phyloP scores from a whole-genome alignment of 169 alveolate species.

The Amoebophrya sp. region DNA sequence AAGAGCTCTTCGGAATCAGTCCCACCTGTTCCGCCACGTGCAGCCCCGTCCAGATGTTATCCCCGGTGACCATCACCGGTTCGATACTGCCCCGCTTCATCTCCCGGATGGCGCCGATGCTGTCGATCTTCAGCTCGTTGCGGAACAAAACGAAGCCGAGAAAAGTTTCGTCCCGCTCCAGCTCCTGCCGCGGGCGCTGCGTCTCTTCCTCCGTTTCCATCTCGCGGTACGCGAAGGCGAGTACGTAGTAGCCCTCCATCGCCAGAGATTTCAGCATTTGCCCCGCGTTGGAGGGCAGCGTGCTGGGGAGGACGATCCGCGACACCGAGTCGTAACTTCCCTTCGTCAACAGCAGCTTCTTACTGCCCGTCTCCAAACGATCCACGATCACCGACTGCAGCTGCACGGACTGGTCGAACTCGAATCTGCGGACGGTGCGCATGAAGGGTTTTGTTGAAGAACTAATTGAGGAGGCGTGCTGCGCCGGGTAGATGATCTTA shows the following conservation, averaged over 20 bases:
- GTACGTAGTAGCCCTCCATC: neutral
- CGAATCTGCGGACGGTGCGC: neutral
- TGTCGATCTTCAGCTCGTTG: neutral
- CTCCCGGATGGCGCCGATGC: neutral
- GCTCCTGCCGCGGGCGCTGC: neutral
- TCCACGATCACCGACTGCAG: neutral
- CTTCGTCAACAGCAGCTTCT: neutral
- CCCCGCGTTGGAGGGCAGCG: neutral
- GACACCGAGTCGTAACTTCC: neutral
- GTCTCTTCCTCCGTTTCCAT: neutral
- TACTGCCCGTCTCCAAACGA: neutral
- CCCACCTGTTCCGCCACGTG: neutral
- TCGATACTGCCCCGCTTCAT: neutral
- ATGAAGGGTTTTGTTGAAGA: no score
- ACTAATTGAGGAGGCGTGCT: no score
- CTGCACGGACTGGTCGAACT: slow-evolving; percentile 8
- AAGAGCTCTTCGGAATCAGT: neutral
- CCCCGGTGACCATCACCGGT: neutral
- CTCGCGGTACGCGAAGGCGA: neutral
- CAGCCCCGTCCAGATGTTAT: neutral
- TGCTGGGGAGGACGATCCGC: neutral
- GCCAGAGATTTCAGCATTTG: neutral
- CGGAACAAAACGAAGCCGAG: neutral
- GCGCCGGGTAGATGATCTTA: neutral
- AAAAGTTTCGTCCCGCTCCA: neutral